Evolutionary conservation across 495 filamentous ascomycete genomes (phyloP).

Genomic region (Cercophora sp.): DNA sequence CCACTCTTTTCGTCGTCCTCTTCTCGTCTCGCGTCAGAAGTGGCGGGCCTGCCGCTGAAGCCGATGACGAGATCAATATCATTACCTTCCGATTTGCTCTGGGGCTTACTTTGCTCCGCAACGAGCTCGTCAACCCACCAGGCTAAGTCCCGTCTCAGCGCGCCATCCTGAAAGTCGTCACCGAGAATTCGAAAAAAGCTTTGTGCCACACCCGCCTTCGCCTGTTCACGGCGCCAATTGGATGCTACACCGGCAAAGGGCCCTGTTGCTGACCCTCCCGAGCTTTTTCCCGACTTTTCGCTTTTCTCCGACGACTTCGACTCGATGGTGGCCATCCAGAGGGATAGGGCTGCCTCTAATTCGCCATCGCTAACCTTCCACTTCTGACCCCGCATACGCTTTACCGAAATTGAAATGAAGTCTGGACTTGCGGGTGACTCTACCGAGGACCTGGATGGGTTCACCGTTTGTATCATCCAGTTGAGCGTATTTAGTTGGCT

Average conservation of each 20-base stretch:
- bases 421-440: no score
- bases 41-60: background rate
- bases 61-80: background rate
- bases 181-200: background rate
- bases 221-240: background rate
- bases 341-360: background rate
- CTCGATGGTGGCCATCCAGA: constrained; percentile 1
- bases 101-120: background rate
- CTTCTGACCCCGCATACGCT: background rate
- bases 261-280: background rate
- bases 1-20: no score
- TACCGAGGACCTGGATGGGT: background rate
- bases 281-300: no score
- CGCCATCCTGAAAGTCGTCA: background rate
- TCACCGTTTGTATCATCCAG: background rate
- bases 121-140: background rate
- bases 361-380: background rate
- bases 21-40: no score
- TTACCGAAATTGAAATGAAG: background rate
- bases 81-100: background rate
- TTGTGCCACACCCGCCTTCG: background rate
- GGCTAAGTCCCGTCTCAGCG: background rate
- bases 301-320: background rate
- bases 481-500: background rate
- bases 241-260: background rate